These are phyloP conservation scores for Pyricularia grisea DNA, from an alignment of 2,329 filamentous ascomycete genomes.

Conservation along the genomic window DNA sequence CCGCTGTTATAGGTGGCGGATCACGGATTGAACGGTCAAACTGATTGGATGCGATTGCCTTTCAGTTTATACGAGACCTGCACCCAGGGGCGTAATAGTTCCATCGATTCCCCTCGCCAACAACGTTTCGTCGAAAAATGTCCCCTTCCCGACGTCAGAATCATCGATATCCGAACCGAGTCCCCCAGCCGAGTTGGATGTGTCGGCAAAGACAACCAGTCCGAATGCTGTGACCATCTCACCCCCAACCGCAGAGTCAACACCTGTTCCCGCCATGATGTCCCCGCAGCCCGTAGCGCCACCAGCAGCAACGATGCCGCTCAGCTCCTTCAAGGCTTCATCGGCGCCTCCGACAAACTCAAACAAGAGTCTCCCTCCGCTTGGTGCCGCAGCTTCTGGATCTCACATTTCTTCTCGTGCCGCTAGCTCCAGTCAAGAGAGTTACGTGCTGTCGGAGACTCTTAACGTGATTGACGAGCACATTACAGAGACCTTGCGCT, in stretches of 20 bases:
- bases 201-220: background rate
- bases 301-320: conserved; percentile 27
- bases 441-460: conserved; percentile 86
- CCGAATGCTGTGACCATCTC: conserved; percentile 14
- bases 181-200: background rate
- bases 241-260: conserved; percentile 19
- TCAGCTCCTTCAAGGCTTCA: conserved; percentile 29
- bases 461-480: conserved; percentile 95
- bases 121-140: conserved; percentile 5
- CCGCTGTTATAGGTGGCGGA: background rate
- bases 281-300: conserved; percentile 16
- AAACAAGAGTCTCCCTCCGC: conserved; percentile 16
- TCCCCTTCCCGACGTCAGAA: conserved; percentile 5
- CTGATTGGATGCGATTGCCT: background rate
- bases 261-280: conserved; percentile 11
- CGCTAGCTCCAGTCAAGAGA: conserved; percentile 38
- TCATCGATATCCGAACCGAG: conserved; percentile 14
- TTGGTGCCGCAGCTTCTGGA: conserved; percentile 19
- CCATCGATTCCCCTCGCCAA: conserved; percentile 1
- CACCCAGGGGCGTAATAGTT: conserved; percentile 29
- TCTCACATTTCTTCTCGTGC: conserved; percentile 18
- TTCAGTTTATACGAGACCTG: conserved; percentile 52
- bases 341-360: conserved; percentile 12
- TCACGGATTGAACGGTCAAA: background rate
- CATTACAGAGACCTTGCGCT: conserved; percentile 68